Base-by-base conservation (phyloP, 1,284 basidiomycete genomes). In the Melampsora americana region DNA sequence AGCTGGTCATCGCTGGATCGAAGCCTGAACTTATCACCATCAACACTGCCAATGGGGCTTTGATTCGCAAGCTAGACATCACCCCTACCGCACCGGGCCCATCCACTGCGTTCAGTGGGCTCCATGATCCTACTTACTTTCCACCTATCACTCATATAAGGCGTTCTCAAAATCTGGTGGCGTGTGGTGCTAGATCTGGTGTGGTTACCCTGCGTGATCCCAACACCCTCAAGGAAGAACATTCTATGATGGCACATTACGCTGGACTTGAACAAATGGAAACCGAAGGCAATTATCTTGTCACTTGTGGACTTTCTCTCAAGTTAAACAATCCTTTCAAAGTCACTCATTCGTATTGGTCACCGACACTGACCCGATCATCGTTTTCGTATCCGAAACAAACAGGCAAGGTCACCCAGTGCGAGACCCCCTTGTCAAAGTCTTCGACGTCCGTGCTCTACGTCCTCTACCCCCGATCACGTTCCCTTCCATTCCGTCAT, bases 341-440 rank as follows among this genome's bases (percentile, higher is more conserved):
- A 28, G 26, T 53, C 64, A 35, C 32, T 48, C 42, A 32, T 35
- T 53, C 50, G 23, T 50, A 23, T 53, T 35, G 39, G 16, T 32
- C 28, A 69, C 35, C 28, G 12, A 53, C n/a, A 28, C 28, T 50
- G 28, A 26, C 26, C 28, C 9, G 11, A 32, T 64, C 11, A 32
- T 64, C 44, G 3, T 42, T 16, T 60, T 56, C 62, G 20, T 46
- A 30, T 74, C 46, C 68, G 16, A 23, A 14, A 60, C 11, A 53
- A n/a, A 62, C 80, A 93, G 92, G 81, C 92, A 92, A 83, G 90
- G 91, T 26, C 90, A 91, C 62, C 93, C 95, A 0, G 87, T 92
- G 68, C 90, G 92, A 0, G 95, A 98, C 82, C 92, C 93, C 1
- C 85, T 96, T 32, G 91, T 99, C 79, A 95, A 96, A 83, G 87